Percentiles rank a stretch among this genome's conserved stretches.
phyloP scores from a whole-genome alignment of 177 flowering plant species.

The Vitis hybrid region DNA sequence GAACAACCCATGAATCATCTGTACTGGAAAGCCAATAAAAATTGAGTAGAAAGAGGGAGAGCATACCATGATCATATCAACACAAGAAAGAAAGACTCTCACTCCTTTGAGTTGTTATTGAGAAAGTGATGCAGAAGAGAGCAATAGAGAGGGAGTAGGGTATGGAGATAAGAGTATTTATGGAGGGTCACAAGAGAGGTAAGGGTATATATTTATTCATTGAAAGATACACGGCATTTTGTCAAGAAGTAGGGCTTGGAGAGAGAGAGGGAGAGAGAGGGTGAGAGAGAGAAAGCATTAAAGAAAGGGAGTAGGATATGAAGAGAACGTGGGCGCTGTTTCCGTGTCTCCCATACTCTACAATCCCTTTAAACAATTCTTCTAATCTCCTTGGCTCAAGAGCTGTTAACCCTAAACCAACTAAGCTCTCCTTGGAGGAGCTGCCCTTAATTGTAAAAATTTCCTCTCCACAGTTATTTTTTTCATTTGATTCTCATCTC shows the following conservation, averaged over 20 bases:
- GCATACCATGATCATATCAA: constrained; percentile 46
- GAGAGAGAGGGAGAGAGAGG: constrained; percentile 12
- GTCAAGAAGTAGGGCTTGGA: constrained; percentile 24
- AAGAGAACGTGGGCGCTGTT: constrained; percentile 93
- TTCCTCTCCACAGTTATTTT: constrained; percentile 7
- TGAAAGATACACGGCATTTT: constrained; percentile 43
- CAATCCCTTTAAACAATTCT: constrained; percentile 31
- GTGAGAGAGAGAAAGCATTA: constrained; percentile 12
- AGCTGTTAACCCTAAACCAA: constrained; percentile 49
- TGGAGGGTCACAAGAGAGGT: constrained; percentile 60
- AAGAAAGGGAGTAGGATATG: constrained; percentile 44
- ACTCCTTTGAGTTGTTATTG: constrained; percentile 6
- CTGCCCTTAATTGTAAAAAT: constrained; percentile 26
- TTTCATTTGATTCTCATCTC: background rate
- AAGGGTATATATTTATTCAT: constrained; percentile 50
- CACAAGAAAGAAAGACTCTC: background rate
- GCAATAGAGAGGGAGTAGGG: constrained; percentile 28
- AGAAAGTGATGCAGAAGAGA: constrained; percentile 10
- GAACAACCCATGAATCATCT: background rate
- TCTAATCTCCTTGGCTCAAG: constrained; percentile 69
- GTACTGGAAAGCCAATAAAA: background rate
- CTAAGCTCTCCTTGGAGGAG: constrained; percentile 31
- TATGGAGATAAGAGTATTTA: constrained; percentile 53
- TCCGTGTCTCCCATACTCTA: constrained; percentile 66
- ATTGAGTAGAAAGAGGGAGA: background rate